Evolutionary conservation across 148 eudicot species (phyloP), one percentile per base, ranked within the genome.

Genomic region (Diospyros kaki): DNA sequence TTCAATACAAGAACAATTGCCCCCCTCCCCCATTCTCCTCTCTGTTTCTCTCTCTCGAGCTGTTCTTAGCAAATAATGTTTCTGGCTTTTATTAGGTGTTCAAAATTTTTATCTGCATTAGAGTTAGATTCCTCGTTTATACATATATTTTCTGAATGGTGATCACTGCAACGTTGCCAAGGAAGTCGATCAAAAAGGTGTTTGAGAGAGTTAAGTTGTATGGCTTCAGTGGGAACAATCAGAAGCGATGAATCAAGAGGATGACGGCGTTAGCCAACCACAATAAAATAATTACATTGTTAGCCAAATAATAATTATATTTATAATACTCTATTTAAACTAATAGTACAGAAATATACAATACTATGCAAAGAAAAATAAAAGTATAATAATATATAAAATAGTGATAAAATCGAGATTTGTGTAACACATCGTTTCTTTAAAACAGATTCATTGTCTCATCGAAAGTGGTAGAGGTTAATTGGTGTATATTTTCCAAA

Each of bases 161-260:
- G 80, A 81, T 75, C 85, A 81, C 82, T 59, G 90, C 77, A 41
- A 80, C 76, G 1, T 76, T 87, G 39, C 91, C 92, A 7, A 84
- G 84, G 71, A 81, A 83, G 42, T 83, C 98, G 72, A 68, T 92
- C 18, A 84, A 84, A 66, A 74, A 86, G 58, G 94, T 94, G 70
- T 90, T 94, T 6, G 81, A 86, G 77, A 87, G 88, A 71, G 96
- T 89, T 10, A 95, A 96, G 64, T 85, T 86, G 42, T 80, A 70
- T 69, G 79, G 88, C 2, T 80, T 85, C 55, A 82, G 79, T 9
- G 82, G 84, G 43, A 76, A 74, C 63, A 76, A 66, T 55, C 87
- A 82, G 74, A 87, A 85, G 73, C 81, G 83, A 73, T 53, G 45
- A 8, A 87, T 14, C 69, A 85, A 0, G 95, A 89, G 38, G 97